Evolutionary conservation across 352 stramenopile species (phyloP).

Genomic region (Achlya hypogyna): DNA sequence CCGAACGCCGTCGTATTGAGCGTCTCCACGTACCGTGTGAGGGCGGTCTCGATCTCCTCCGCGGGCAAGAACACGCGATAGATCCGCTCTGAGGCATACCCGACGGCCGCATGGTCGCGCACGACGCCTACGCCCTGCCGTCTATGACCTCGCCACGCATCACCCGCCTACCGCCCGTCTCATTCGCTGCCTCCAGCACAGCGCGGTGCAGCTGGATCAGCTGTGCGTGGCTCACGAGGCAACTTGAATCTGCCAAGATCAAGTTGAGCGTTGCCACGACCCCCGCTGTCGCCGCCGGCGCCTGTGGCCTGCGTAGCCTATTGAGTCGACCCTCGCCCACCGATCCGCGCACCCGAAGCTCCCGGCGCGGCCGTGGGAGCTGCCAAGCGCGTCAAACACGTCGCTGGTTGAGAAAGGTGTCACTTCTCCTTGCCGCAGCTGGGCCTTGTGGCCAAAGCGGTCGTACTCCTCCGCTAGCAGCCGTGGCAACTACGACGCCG

Average conservation of each 20-base stretch:
- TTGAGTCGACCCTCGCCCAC: neutral
- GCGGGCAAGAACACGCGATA: slow-evolving; percentile 72
- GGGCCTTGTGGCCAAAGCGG: slow-evolving; percentile 33
- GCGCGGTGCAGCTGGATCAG: slow-evolving; percentile 47
- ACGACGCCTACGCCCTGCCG: slow-evolving; percentile 33
- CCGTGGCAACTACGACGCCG: slow-evolving; percentile 34
- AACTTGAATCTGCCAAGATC: slow-evolving; percentile 47
- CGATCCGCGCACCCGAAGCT: neutral
- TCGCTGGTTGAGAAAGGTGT: slow-evolving; percentile 52
- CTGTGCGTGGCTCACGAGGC: slow-evolving; percentile 47
- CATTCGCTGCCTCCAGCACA: slow-evolving; percentile 26
- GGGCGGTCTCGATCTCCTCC: slow-evolving; percentile 41
- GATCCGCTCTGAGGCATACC: slow-evolving; percentile 65
- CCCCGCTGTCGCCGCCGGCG: slow-evolving; percentile 25
- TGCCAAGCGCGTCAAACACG: slow-evolving; percentile 62
- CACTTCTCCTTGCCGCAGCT: slow-evolving; percentile 30
- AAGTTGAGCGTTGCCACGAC: slow-evolving; percentile 54
- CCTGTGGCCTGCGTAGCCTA: slow-evolving; percentile 11
- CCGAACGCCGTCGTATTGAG: slow-evolving; percentile 40
- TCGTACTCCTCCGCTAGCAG: slow-evolving; percentile 53
- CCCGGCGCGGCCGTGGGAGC: slow-evolving; percentile 32
- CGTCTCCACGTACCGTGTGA: slow-evolving; percentile 33
- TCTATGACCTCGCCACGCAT: neutral
- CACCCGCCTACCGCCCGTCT: slow-evolving; percentile 4
- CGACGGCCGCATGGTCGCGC: slow-evolving; percentile 48